Conservation (phyloP, 441 rosid genomes). For the Theobroma grandiflorum region DNA sequence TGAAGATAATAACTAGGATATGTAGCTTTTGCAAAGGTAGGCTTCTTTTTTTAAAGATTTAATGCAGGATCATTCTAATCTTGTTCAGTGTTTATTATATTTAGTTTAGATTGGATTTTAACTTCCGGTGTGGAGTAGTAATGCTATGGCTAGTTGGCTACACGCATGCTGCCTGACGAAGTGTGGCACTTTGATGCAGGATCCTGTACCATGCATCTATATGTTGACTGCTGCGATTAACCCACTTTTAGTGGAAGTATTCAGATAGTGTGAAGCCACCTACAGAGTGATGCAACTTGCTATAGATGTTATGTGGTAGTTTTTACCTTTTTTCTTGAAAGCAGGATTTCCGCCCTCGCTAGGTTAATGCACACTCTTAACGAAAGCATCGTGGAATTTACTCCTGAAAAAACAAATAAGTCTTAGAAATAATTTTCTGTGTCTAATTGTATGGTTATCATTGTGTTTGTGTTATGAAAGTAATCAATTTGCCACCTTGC, state of each 20-base stretch:
- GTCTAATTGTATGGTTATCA: background rate
- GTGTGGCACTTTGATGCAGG: background rate
- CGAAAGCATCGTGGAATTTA: background rate
- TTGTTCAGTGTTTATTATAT: background rate
- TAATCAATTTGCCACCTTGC: background rate
- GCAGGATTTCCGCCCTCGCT: background rate
- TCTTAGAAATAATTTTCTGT: background rate
- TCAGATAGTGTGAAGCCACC: background rate
- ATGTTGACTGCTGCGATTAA: background rate
- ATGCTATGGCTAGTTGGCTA: conserved; percentile 16
- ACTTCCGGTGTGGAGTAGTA: background rate
- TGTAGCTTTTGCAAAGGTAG: background rate
- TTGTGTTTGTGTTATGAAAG: background rate
- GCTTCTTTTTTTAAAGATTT: background rate
- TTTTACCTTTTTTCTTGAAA: background rate
- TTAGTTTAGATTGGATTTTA: background rate
- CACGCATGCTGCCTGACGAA: background rate
- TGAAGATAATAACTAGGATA: background rate
- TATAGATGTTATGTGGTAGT: background rate
- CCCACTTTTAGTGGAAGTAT: background rate
- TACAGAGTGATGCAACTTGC: background rate
- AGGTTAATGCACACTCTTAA: background rate
- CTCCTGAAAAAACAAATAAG: background rate
- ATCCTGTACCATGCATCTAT: background rate
- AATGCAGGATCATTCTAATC: background rate